phyloP scores from a whole-genome alignment of 2,329 filamentous ascomycete genomes.

The Malbranchea zuffiana region DNA sequence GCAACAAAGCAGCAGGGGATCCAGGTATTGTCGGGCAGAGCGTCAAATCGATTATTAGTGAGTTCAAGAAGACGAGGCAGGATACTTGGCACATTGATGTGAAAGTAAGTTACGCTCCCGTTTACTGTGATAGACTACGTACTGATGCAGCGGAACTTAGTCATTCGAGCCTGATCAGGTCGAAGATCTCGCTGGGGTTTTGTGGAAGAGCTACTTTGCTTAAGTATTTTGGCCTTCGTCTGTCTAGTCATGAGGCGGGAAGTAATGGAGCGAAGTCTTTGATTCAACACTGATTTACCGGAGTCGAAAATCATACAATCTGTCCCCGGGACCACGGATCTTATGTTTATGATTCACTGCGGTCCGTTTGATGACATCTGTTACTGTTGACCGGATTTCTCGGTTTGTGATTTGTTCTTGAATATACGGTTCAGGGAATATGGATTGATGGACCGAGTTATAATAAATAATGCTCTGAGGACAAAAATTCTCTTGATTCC shows the following conservation, averaged over 20 bases:
- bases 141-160: slow-evolving; percentile 40
- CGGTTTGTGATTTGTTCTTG: too few relatives aligned
- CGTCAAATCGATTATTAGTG: slow-evolving; percentile 83
- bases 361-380: too few relatives aligned
- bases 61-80: slow-evolving; percentile 99
- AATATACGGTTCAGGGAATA: too few relatives aligned
- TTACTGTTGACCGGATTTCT: too few relatives aligned
- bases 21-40: slow-evolving; percentile 89
- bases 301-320: too few relatives aligned
- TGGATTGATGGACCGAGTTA: too few relatives aligned
- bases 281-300: too few relatives aligned
- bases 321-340: too few relatives aligned
- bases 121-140: slow-evolving; percentile 9
- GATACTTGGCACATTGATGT: slow-evolving; percentile 98
- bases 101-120: slow-evolving; percentile 55
- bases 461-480: too few relatives aligned
- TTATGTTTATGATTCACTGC: too few relatives aligned
- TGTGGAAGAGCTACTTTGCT: slow-evolving; percentile 99
- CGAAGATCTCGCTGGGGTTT: slow-evolving; percentile 86
- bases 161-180: slow-evolving; percentile 83
- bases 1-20: slow-evolving; percentile 74
- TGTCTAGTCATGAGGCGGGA: not conserved
- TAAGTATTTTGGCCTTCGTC: slow-evolving; percentile 32
- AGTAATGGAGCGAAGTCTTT: too few relatives aligned
- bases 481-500: too few relatives aligned